Base-by-base conservation (phyloP, 495 filamentous ascomycete genomes). In the Penicillium ochrochloron region DNA sequence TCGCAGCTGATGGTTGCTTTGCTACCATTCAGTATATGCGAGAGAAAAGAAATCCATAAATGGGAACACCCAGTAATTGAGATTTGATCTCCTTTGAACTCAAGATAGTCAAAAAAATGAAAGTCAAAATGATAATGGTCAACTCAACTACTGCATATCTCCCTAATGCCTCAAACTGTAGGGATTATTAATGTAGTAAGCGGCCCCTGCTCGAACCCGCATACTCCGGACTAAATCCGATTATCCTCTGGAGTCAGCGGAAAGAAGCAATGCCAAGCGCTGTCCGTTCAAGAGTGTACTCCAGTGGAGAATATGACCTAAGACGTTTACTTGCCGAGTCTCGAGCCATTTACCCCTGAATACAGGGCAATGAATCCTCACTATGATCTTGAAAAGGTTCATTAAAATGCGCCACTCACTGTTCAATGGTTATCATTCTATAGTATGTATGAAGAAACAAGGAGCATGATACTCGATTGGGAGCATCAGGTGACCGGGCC, bases 221-320 rank as follows among this genome's bases (percentile, higher is more conserved):
- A 19, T 48, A 48, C 19, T 48, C 44, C 44, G 19, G 19, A 12
- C 44, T 21, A 21, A 23, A 17, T 17, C 48, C 46, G 52, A 23
- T 25, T 46, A 52, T 50, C 57, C 17, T 59, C 41, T 27, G 27
- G 31, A 52, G 48, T 31, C 25, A 31, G 48, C 44, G 21, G 44
- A 58, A 64, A 65, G 57, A 70, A 70, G 64, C 67, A 67, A 67
- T 64, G 67, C 64, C 67, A 70, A 67, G 67, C 34, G 33, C 5
- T 27, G n/a, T 50, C 10, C 50, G 50, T 34, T 50, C 0, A 14
- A 34, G 59, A 50, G 62, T 56, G 41, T 55, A 7, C 62, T 60
- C 59, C 59, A 59, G 41, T 48, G 19, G 27, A 39, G 21, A 54
- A 60, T 25, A 29, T 31, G 1, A n/a, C 23, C n/a, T 35, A 11